Evolutionary conservation across 257 asterid genomes (phyloP), one percentile per base, ranked within the genome.

Genomic region (Plantago major): DNA sequence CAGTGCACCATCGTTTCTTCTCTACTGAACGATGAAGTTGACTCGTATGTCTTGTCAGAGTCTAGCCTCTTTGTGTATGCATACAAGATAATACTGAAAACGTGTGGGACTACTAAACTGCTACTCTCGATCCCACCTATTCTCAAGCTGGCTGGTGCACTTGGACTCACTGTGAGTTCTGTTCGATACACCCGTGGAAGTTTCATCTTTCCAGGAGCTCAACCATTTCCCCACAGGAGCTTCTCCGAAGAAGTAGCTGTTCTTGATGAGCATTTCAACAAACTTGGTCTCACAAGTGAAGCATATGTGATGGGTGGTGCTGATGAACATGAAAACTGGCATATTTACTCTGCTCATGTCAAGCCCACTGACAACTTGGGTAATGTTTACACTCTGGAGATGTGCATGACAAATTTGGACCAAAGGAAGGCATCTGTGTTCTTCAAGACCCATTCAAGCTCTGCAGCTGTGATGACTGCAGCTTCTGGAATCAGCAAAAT

Each of bases 381-480:
- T 6, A 67, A 63, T 1, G 40, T 67, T 15, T 75, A 71, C 46
- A 71, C 77, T 6, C 62, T 75, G 11, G 80, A 75, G 62, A 71
- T 75, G 77, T 75, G 80, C 60, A 75, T 75, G 80, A 75, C 80
- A 55, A 73, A 69, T 38, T 58, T 75, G 74, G 71, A 75, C 71
- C 65, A 47, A 53, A 67, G 67, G 65, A 63, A 51, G 19, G 73
- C 80, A 17, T 75, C 80, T 17, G 77, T 75, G 22, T 75, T 75
- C 48, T 75, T 66, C 77, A 75, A 71, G 74, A 56, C 15, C 14
- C 71, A 72, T 42, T 75, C 77, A 5, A 60, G 51, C 60, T 62
- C 76, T 38, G 80, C 80, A 16, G 56, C 62, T 19, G 42, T 42
- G 42, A 75, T 75, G 80, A 75, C 80, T 19, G 74, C 67, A 40